Evolutionary conservation across 2,329 filamentous ascomycete species (phyloP).

Genomic region (Monosporascus sp.): DNA sequence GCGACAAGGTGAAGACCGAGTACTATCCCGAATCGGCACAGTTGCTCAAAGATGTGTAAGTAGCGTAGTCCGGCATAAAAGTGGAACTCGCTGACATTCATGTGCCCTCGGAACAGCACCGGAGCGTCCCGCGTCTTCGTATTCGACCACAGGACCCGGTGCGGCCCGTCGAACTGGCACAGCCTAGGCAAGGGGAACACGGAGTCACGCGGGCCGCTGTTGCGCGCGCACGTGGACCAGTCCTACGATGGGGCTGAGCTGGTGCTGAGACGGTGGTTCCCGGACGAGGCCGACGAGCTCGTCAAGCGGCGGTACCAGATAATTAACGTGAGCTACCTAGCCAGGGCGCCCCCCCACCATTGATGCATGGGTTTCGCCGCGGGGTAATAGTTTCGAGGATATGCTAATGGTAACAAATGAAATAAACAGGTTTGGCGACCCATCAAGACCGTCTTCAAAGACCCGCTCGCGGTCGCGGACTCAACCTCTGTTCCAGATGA

Average conservation of each 20-base stretch:
- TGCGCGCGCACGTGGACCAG: conserved; percentile 30
- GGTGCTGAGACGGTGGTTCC: conserved; percentile 26
- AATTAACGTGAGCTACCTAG: conserved; percentile 19
- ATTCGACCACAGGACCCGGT: conserved; percentile 70
- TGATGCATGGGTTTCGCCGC: too few species aligned
- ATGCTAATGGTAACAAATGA: conserved; percentile 1
- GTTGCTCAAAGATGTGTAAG: conserved; percentile 51
- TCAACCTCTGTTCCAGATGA: conserved; percentile 30
- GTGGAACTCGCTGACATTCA: conserved; percentile 23
- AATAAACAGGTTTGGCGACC: conserved; percentile 38
- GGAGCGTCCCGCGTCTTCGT: conserved; percentile 56
- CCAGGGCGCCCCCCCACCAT: not conserved
- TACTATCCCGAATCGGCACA: conserved; percentile 72
- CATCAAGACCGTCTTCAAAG: conserved; percentile 39
- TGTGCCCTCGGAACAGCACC: conserved; percentile 41
- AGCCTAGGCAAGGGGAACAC: conserved; percentile 60
- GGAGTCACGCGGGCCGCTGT: conserved; percentile 27
- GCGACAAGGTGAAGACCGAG: conserved; percentile 51
- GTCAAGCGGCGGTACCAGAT: conserved; percentile 28
- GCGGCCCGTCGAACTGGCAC: conserved; percentile 50
- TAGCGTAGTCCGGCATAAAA: not conserved
- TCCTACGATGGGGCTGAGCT: conserved; percentile 35
- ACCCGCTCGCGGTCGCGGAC: conserved; percentile 37
- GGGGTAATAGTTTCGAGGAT: not conserved
- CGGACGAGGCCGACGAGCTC: conserved; percentile 29